Evolutionary conservation across 331 rosid species (phyloP), one percentile per base, ranked within the genome.

Genomic region (Malus hybrid): DNA sequence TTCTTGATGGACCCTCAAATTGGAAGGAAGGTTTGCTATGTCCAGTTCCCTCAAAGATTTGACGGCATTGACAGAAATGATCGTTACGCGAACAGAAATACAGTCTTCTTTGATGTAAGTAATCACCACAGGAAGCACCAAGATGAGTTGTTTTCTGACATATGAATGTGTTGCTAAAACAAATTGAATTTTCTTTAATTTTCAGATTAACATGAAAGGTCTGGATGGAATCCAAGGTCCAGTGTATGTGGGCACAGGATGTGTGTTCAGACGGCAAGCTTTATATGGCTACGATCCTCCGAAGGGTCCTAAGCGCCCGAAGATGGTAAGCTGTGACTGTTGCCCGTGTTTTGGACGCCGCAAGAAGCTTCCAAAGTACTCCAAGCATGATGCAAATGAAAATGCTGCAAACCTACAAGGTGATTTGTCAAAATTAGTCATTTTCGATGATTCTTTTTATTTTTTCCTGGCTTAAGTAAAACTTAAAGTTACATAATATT

Each of bases 301-400:
- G 20, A 93, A 89, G 86, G 91, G 83, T 52, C 79, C 97, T 32
- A 93, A 90, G 81, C 98, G 96, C 65, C 98, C 98, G 39, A 90
- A 84, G 85, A 93, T 93, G 98, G 88, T 84, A 73, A 88, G 93
- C 69, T 91, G 97, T 60, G 96, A 90, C 67, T 93, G 98, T 79
- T 93, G 98, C 80, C 98, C 97, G n/a, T 93, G 98, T 78, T 93
- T 93, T 63, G 98, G 98, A 80, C 83, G 88, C 79, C 97, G 98
- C 76, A 93, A 88, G 90, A 91, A 91, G 92, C 82, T 84, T 79
- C 90, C 87, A 68, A 90, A 87, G 83, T 56, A 83, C 76, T 88
- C 88, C 55, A 90, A 88, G 85, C 79, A 80, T 69, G 93, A 88
- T 24, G 90, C 77, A 73, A 87, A 76, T 70, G 96, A 87, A 87